Base-by-base conservation (phyloP, 306 rosid species). In the Cicer chorassanicum region DNA sequence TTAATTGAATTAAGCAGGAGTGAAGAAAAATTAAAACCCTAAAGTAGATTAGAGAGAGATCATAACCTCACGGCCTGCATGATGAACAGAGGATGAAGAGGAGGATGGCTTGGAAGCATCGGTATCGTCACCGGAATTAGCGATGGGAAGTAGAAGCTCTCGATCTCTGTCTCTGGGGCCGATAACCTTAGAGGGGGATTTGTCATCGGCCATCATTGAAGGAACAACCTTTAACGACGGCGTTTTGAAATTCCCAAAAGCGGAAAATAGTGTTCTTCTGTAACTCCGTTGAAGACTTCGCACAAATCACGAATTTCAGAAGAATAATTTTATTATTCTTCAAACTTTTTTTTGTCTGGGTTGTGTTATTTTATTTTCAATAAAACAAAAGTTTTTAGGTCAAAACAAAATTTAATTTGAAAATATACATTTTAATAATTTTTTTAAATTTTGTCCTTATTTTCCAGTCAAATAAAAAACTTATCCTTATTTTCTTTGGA, bases 71-170 rank as follows among this genome's bases (percentile, higher is more conserved):
- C 91, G 90, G 65, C 96, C 96, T 5, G 96, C 14, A 64, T 85
- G 92, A 69, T 89, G 93, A 18, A 82, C 36, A 9, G 91, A 75
- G 0, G 89, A 76, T 4, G 97, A 75, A 16, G 82, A 70, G 4
- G 81, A 68, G 1, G 97, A 91, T 2, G 98, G 91, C 43, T 89
- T 93, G 65, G 89, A 86, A 36, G 88, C 75, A 21, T 81, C 72
- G 21, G 59, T 88, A 34, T 78, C 87, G 56, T 75, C 76, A 57
- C 41, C 78, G 75, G 91, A 73, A 60, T 82, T 76, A 18, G 90
- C 91, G 51, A 91, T 92, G 34, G 98, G 96, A 70, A 93, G 87
- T 21, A 93, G 96, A 85, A 91, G 97, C 87, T 93, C 97, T 4
- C 90, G 96, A 87, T 93, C 98, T 82, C 91, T 81, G 54, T 90